Conservation (phyloP, 352 stramenopile genomes). For the Globisporangium recalcitrans region DNA sequence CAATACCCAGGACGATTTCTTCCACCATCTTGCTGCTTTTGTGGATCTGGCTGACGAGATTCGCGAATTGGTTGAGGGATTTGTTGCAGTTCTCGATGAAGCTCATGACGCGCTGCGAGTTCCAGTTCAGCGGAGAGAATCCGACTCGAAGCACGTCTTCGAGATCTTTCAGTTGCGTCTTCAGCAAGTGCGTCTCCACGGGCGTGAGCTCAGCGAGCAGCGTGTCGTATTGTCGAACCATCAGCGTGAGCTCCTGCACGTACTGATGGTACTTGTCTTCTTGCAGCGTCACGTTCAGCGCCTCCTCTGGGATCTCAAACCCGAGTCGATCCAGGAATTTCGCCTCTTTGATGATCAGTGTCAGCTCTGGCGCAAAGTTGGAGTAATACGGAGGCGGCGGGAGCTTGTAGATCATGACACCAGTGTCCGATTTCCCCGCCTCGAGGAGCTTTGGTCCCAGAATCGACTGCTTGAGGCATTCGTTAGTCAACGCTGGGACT, state of each 20-base stretch:
- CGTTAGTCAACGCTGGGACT: slow-evolving; percentile 82
- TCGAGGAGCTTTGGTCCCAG: slow-evolving; percentile 79
- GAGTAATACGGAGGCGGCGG: slow-evolving; percentile 89
- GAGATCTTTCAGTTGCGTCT: slow-evolving; percentile 87
- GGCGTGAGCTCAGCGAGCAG: slow-evolving; percentile 79
- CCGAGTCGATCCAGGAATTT: slow-evolving; percentile 95
- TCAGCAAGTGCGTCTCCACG: slow-evolving; percentile 88
- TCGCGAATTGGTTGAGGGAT: slow-evolving; percentile 91
- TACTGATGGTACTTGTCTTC: slow-evolving; percentile 96
- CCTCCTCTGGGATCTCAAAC: slow-evolving; percentile 93
- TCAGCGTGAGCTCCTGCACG: slow-evolving; percentile 88
- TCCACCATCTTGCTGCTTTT: slow-evolving; percentile 95
- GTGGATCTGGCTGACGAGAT: slow-evolving; percentile 92
- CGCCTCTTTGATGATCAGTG: slow-evolving; percentile 94
- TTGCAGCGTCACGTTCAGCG: slow-evolving; percentile 94
- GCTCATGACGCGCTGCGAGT: slow-evolving; percentile 92
- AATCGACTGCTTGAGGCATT: slow-evolving; percentile 93
- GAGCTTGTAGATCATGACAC: slow-evolving; percentile 76
- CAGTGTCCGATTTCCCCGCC: slow-evolving; percentile 68
- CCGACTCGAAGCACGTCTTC: slow-evolving; percentile 83
- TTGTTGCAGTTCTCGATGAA: slow-evolving; percentile 94
- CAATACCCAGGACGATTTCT: slow-evolving; percentile 89
- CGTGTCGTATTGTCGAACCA: slow-evolving; percentile 89
- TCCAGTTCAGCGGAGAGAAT: slow-evolving; percentile 96
- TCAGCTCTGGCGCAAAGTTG: slow-evolving; percentile 91